Evolutionary conservation across 2,329 filamentous ascomycete species (phyloP), one percentile per base, ranked within the genome.

Genomic region (Achaetomium macrosporum): DNA sequence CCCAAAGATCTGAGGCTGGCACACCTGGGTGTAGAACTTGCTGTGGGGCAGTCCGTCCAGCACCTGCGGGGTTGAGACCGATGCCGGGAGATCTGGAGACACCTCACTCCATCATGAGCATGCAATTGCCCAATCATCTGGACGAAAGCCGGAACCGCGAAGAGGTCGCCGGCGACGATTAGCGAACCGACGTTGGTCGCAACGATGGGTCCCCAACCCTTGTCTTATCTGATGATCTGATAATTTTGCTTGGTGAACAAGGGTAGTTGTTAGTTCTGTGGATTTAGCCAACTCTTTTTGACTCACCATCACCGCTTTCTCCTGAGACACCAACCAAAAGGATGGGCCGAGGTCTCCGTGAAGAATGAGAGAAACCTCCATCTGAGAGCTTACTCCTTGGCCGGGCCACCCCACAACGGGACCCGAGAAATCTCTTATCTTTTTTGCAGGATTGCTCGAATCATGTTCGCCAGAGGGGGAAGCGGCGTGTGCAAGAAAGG

Each of bases 401-500:
- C 47, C 50, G 46, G 54, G 54, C 44, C 42, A 39, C 47, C 43
- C 48, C 42, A 35, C 15, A 41, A 42, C 40, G 50, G 54, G 42
- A 43, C 50, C 45, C 40, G 49, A 49, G 41, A 43, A 13, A 37
- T 33, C 36, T 6, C 16, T 25, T 19, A 9, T 19, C 13, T 13
- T 13, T n/a, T 29, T 20, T 40, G 15, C 17, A 3, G n/a, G 36
- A 17, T 36, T 19, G 4, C 40, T 50, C 55, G 43, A 61, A 61
- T 53, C 61, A 76, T 76, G 74, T 71, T 65, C 57, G 66, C 65
- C 12, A 51, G 54, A 42, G 51, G 49, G 37, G 50, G 47, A 56
- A 25, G 7, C 25, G 64, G 64, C 60, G 65, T 67, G 58, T 70
- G 66, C 68, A 74, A 69, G 59, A 72, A 69, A 64, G 70, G 65